Evolutionary conservation across 768 basidiomycete genomes (phyloP).

Genomic region (Auricularia sp.): DNA sequence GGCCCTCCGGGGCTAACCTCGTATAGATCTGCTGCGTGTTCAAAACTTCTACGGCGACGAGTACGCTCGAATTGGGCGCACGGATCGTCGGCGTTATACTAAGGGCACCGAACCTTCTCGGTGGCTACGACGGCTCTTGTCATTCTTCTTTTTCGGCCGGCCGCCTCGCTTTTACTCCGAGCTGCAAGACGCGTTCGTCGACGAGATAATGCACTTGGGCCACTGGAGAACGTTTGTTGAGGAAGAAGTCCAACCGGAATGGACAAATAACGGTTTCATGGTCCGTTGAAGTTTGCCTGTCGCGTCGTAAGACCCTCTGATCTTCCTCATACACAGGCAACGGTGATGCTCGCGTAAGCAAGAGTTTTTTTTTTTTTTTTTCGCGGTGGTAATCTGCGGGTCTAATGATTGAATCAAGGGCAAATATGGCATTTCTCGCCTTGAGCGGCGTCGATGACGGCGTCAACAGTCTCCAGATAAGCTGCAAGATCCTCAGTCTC

Average conservation of each 20-base stretch:
- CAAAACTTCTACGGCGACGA: background rate
- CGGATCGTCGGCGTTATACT: background rate
- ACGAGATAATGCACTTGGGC: background rate
- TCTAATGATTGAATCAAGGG: background rate
- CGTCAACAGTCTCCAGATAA: background rate
- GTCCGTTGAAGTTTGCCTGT: background rate
- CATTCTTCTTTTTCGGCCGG: background rate
- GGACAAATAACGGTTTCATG: background rate
- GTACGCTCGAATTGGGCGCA: background rate
- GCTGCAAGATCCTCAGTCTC: background rate
- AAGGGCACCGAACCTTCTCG: background rate
- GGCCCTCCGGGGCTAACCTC: no score
- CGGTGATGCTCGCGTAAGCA: background rate
- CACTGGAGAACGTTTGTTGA: background rate
- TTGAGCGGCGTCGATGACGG: background rate
- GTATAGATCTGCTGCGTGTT: no score
- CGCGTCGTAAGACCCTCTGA: background rate
- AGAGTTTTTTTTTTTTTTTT: background rate
- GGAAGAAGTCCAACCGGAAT: background rate
- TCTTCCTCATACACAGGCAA: background rate
- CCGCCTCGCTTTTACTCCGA: background rate
- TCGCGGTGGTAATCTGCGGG: no score
- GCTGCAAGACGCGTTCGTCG: background rate
- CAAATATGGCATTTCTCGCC: background rate
- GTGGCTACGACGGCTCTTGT: background rate